Conservation (phyloP, 495 filamentous ascomycete species). For the Parmelia sp. region DNA sequence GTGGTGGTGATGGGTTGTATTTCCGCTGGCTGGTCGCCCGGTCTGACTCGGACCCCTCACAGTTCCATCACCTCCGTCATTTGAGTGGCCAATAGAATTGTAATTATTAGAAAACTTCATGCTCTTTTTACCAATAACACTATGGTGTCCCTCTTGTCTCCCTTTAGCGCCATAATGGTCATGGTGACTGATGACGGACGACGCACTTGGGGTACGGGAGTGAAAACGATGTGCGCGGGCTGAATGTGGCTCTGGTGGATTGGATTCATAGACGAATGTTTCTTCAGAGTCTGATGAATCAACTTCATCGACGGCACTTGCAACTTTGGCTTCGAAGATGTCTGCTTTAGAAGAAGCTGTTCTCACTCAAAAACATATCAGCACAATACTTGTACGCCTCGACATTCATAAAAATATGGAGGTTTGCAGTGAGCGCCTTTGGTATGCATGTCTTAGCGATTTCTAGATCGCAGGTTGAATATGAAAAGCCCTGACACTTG, state of each 20-base stretch:
- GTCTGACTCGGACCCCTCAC: constrained; percentile 44
- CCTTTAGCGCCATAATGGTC: constrained; percentile 61
- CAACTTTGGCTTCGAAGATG: constrained; percentile 94
- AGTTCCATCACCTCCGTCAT: constrained; percentile 47
- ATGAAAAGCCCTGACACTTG: constrained; percentile 6
- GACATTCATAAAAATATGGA: background rate
- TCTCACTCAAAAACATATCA: constrained; percentile 44
- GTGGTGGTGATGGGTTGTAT: constrained; percentile 65
- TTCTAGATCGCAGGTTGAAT: constrained; percentile 9
- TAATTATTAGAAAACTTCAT: constrained; percentile 97
- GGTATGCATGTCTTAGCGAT: constrained; percentile 3
- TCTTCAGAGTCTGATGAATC: constrained; percentile 96
- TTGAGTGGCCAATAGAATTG: constrained; percentile 53
- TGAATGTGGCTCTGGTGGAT: constrained; percentile 74
- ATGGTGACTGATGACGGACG: constrained; percentile 77
- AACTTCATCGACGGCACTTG: constrained; percentile 84
- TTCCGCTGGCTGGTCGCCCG: constrained; percentile 50
- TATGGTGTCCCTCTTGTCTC: constrained; percentile 59
- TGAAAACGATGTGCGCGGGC: constrained; percentile 76
- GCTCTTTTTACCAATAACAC: constrained; percentile 73
- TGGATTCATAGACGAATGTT: constrained; percentile 98
- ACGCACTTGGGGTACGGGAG: constrained; percentile 89
- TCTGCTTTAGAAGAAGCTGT: constrained; percentile 91
- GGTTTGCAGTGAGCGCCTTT: constrained; percentile 4
- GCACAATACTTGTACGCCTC: constrained; percentile 36